Evolutionary conservation across 345 rosid species (phyloP).

Genomic region (Hibiscus syriacus): DNA sequence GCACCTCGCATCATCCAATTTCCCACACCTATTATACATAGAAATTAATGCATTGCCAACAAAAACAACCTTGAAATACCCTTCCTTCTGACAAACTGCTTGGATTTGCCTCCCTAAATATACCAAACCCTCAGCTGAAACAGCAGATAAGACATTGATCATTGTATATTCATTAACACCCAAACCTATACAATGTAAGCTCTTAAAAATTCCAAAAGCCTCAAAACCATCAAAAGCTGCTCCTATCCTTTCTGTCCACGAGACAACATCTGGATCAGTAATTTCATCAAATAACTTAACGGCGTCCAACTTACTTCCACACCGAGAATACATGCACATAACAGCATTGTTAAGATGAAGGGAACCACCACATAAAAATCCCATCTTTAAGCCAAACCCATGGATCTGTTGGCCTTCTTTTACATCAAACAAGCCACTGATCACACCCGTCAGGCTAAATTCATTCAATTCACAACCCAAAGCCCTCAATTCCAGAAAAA

Average conservation of each 20-base stretch:
- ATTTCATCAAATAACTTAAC: conserved; percentile 35
- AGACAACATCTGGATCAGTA: conserved; percentile 31
- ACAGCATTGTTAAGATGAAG: conserved; percentile 34
- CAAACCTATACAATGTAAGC: conserved; percentile 13
- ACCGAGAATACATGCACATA: conserved; percentile 29
- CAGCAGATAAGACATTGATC: conserved; percentile 24
- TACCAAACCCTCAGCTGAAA: conserved; percentile 18
- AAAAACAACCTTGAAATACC: conserved; percentile 20
- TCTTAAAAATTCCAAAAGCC: conserved; percentile 23
- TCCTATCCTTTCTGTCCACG: conserved; percentile 37
- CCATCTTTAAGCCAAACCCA: conserved; percentile 31
- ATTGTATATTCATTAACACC: conserved; percentile 27
- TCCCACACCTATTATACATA: conserved; percentile 28
- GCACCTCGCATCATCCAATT: conserved; percentile 18
- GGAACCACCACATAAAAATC: conserved; percentile 23
- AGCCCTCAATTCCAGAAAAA: conserved; percentile 24
- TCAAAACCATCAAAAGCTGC: conserved; percentile 28
- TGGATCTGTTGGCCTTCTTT: conserved; percentile 37
- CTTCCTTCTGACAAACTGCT: conserved; percentile 27
- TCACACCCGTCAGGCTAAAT: conserved; percentile 31
- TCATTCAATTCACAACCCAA: conserved; percentile 32
- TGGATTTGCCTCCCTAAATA: conserved; percentile 30
- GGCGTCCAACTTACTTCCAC: conserved; percentile 20
- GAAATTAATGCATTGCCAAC: conserved; percentile 33
- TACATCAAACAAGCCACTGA: conserved; percentile 24